Percentiles rank a stretch among this genome's conserved stretches.
phyloP scores from a whole-genome alignment of 352 stramenopile species.

The Aphanomyces astaci region DNA sequence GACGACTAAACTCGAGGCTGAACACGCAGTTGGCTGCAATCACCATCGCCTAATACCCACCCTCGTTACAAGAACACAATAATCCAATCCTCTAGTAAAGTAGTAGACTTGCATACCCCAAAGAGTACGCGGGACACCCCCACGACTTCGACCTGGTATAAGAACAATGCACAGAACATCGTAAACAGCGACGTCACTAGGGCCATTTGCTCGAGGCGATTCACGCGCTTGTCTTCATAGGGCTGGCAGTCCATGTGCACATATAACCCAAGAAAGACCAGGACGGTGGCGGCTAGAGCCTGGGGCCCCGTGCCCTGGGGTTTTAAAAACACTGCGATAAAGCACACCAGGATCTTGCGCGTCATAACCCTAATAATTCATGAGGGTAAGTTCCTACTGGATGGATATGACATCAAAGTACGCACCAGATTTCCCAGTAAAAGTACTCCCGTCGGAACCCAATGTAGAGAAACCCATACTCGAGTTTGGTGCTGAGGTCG shows the following conservation, averaged over 20 bases:
- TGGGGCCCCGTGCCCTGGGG: neutral
- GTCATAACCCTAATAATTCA: constrained; percentile 1
- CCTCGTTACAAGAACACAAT: no score
- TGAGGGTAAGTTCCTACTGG: neutral
- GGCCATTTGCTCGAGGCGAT: neutral
- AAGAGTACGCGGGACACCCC: neutral
- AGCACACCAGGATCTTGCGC: constrained; percentile 1
- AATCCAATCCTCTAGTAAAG: no score
- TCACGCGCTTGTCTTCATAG: neutral
- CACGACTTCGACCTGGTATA: constrained; percentile 9
- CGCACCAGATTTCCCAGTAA: constrained; percentile 18
- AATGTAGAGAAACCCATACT: constrained; percentile 14
- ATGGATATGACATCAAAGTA: neutral
- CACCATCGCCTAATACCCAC: no score
- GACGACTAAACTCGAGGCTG: no score
- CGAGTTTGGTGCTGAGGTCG: neutral
- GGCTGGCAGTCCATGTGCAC: neutral
- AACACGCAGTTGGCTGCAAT: no score
- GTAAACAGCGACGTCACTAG: constrained; percentile 13
- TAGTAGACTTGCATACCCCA: no score
- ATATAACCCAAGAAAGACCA: neutral
- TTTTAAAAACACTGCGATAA: constrained; percentile 15
- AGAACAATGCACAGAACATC: neutral
- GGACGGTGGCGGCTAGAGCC: neutral
- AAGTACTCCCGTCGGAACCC: neutral